Evolutionary conservation across 2,329 filamentous ascomycete species (phyloP).

Genomic region (Boeremia exigua): DNA sequence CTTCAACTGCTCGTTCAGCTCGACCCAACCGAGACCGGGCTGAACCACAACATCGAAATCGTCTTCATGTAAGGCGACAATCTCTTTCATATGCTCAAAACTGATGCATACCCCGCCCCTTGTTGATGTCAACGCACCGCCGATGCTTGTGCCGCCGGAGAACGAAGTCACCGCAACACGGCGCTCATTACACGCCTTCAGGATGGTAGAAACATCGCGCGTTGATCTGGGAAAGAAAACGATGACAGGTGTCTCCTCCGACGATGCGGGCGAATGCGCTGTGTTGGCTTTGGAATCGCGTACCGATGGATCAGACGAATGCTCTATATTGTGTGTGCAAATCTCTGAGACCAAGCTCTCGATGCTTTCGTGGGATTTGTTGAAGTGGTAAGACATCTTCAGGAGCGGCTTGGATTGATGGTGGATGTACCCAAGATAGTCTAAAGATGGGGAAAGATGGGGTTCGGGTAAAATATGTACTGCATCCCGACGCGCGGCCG

Average conservation of each 20-base stretch:
- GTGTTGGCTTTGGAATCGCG: constrained; percentile 31
- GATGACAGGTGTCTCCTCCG: constrained; percentile 53
- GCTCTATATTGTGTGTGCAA: neutral
- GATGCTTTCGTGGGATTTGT: neutral
- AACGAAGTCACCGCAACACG: constrained; percentile 85
- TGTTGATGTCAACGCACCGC: constrained; percentile 84
- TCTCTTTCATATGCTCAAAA: constrained; percentile 80
- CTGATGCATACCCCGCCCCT: constrained; percentile 82
- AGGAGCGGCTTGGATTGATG: neutral
- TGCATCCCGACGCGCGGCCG: too few species aligned
- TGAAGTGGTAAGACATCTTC: constrained; percentile 4
- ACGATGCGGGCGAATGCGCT: constrained; percentile 27
- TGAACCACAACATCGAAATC: constrained; percentile 63
- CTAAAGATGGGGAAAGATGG: neutral
- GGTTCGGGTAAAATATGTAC: neutral
- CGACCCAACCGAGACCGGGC: constrained; percentile 79
- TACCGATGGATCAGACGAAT: constrained; percentile 15
- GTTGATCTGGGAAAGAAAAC: constrained; percentile 78
- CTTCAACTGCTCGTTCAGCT: constrained; percentile 73
- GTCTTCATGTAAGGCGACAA: constrained; percentile 81
- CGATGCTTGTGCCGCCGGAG: constrained; percentile 84
- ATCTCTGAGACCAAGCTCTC: neutral
- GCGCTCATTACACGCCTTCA: constrained; percentile 81
- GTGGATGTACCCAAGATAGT: neutral
- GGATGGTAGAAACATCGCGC: constrained; percentile 77